A percentile compares a stretch with the other conserved stretches of the same genome.
phyloP scores from a whole-genome alignment of 495 filamentous ascomycete genomes.

The Ramalina intermedia region DNA sequence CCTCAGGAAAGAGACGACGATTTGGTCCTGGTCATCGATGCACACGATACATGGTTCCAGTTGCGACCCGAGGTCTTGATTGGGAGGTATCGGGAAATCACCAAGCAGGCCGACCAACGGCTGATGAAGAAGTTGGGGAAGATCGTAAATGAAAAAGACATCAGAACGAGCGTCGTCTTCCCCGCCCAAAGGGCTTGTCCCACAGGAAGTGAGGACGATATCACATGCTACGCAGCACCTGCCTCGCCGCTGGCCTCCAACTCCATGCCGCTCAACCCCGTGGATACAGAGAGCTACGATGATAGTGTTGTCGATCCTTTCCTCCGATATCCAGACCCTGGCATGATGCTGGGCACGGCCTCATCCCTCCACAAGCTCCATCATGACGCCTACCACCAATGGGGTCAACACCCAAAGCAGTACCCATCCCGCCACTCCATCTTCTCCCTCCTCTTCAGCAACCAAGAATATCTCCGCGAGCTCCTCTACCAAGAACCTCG shows the following conservation, averaged over 20 bases:
- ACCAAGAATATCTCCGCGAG: constrained; percentile 43
- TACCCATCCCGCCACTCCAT: constrained; percentile 31
- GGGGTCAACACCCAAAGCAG: constrained; percentile 23
- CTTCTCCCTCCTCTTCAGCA: constrained; percentile 41
- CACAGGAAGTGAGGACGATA: background rate
- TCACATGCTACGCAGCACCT: constrained; percentile 15
- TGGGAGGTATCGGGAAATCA: constrained; percentile 35
- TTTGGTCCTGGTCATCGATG: constrained; percentile 44
- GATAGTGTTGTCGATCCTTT: constrained; percentile 31
- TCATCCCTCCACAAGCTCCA: constrained; percentile 36
- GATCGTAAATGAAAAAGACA: constrained; percentile 30
- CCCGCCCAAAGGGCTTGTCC: constrained; percentile 42
- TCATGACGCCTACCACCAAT: constrained; percentile 27
- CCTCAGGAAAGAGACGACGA: constrained; percentile 38
- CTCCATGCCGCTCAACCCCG: constrained; percentile 32
- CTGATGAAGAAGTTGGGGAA: constrained; percentile 24
- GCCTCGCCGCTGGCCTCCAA: constrained; percentile 38
- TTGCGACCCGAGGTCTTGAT: constrained; percentile 44
- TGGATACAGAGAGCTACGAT: constrained; percentile 35
- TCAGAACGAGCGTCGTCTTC: constrained; percentile 29
- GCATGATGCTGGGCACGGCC: constrained; percentile 37
- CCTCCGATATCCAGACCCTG: constrained; percentile 37
- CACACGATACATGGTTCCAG: constrained; percentile 45
- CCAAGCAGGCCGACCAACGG: constrained; percentile 33
- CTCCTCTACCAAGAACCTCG: constrained; percentile 26